These are phyloP conservation scores for Chrysoporthe puriensis DNA, from an alignment of 2,329 filamentous ascomycete species.

Conservation along the genomic window DNA sequence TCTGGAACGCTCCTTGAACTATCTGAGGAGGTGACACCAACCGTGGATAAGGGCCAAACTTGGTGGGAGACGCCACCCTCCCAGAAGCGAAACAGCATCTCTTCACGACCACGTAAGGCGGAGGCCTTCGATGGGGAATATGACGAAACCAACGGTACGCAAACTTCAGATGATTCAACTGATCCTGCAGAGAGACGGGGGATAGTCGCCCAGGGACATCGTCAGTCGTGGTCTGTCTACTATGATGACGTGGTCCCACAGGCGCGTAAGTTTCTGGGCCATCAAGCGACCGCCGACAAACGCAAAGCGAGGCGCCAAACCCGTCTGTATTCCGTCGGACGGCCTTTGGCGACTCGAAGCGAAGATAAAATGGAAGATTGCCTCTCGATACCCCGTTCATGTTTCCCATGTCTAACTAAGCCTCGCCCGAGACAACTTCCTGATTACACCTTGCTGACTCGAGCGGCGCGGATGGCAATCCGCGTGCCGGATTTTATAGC, in stretches of 20 bases:
- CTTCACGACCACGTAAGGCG: slow-evolving; percentile 56
- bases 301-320: slow-evolving; percentile 26
- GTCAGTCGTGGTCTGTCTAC: slow-evolving; percentile 19
- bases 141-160: slow-evolving; percentile 63
- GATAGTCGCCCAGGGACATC: slow-evolving; percentile 1
- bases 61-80: slow-evolving; percentile 75
- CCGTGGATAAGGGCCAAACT: slow-evolving; percentile 52
- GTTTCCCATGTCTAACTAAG: slow-evolving; percentile 7
- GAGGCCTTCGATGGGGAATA: slow-evolving; percentile 70
- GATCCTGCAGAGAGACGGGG: neutral
- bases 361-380: neutral
- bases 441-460: slow-evolving; percentile 53
- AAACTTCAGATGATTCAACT: neutral
- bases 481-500: slow-evolving; percentile 39
- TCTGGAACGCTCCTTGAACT: slow-evolving; percentile 64
- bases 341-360: slow-evolving; percentile 4
- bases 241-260: slow-evolving; percentile 18
- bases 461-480: slow-evolving; percentile 62
- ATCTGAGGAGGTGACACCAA: slow-evolving; percentile 43
- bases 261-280: slow-evolving; percentile 13
- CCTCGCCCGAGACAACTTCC: slow-evolving; percentile 5
- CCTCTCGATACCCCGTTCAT: slow-evolving; percentile 10
- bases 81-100: slow-evolving; percentile 51
- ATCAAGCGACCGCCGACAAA: slow-evolving; percentile 23
- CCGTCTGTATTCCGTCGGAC: slow-evolving; percentile 25